These are phyloP conservation scores for Plantago major DNA, from an alignment of 257 asterid species.

Conservation along the genomic window DNA sequence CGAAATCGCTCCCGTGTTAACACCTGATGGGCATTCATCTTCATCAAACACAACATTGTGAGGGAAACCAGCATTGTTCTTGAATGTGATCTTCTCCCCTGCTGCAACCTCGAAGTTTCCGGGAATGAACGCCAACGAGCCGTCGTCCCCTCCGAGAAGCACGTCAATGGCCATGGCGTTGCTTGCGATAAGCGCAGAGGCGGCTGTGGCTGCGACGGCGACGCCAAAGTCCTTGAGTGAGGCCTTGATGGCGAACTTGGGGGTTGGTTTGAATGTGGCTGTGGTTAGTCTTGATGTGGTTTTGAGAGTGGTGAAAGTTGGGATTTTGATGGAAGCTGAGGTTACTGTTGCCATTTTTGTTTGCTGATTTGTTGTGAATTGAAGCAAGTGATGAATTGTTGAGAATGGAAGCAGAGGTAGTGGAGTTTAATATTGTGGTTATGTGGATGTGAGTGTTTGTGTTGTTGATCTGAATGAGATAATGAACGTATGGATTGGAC, in stretches of 20 bases:
- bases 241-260: slow-evolving; percentile 48
- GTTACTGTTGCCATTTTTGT: slow-evolving; percentile 54
- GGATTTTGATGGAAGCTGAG: slow-evolving; percentile 66
- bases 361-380: too few relatives aligned
- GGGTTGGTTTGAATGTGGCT: slow-evolving; percentile 23
- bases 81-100: slow-evolving; percentile 74
- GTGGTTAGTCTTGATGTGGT: slow-evolving; percentile 34
- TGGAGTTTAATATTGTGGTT: too few relatives aligned
- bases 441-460: too few relatives aligned
- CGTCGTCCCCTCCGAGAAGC: slow-evolving; percentile 56
- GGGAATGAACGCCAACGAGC: slow-evolving; percentile 56
- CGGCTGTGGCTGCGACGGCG: slow-evolving; percentile 66
- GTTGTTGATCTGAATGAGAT: too few relatives aligned
- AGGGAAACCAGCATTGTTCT: slow-evolving; percentile 82
- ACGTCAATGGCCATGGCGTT: slow-evolving; percentile 63
- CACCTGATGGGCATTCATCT: slow-evolving; percentile 74
- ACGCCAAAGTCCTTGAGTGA: slow-evolving; percentile 60
- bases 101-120: slow-evolving; percentile 43
- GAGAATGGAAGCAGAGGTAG: too few relatives aligned
- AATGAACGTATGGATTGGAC: too few relatives aligned
- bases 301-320: slow-evolving; percentile 71
- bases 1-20: slow-evolving; percentile 64
- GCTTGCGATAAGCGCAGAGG: slow-evolving; percentile 57
- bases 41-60: slow-evolving; percentile 90
- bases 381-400: too few relatives aligned